phyloP scores from a whole-genome alignment of 2,329 filamentous ascomycete species.

The Penicillium crustosum region DNA sequence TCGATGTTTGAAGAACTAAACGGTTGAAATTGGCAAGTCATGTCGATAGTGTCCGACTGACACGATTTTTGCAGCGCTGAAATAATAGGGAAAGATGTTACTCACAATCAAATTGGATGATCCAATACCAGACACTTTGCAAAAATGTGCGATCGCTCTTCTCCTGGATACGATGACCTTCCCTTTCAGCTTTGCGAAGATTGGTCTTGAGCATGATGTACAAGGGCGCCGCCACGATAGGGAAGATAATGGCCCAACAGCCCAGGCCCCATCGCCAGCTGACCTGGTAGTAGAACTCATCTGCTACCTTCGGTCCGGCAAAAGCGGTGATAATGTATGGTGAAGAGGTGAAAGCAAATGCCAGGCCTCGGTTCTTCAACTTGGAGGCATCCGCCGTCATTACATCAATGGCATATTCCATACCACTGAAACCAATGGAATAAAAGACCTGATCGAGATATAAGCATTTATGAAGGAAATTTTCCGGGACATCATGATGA shows the following conservation, averaged over 20 bases:
- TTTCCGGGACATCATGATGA: no score
- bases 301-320: slow-evolving; percentile 51
- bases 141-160: slow-evolving; percentile 44
- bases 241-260: slow-evolving; percentile 58
- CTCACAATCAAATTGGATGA: slow-evolving; percentile 57
- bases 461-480: not conserved
- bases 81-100: not conserved
- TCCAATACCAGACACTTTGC: slow-evolving; percentile 52
- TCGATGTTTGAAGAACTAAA: not conserved
- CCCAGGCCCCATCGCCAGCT: slow-evolving; percentile 63
- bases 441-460: slow-evolving; percentile 50
- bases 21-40: not conserved
- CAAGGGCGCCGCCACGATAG: slow-evolving; percentile 54
- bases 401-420: slow-evolving; percentile 57
- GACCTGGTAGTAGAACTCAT: slow-evolving; percentile 49
- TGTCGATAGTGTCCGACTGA: not conserved
- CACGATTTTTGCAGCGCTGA: not conserved
- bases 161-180: slow-evolving; percentile 49
- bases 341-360: slow-evolving; percentile 59
- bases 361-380: slow-evolving; percentile 60
- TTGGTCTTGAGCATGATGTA: slow-evolving; percentile 53
- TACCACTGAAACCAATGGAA: slow-evolving; percentile 56
- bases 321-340: slow-evolving; percentile 63
- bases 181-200: slow-evolving; percentile 53
- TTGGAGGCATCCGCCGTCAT: slow-evolving; percentile 63